Evolutionary conservation across 2,329 filamentous ascomycete species (phyloP), one percentile per base, ranked within the genome.

Genomic region (Stromatinia cepivora): DNA sequence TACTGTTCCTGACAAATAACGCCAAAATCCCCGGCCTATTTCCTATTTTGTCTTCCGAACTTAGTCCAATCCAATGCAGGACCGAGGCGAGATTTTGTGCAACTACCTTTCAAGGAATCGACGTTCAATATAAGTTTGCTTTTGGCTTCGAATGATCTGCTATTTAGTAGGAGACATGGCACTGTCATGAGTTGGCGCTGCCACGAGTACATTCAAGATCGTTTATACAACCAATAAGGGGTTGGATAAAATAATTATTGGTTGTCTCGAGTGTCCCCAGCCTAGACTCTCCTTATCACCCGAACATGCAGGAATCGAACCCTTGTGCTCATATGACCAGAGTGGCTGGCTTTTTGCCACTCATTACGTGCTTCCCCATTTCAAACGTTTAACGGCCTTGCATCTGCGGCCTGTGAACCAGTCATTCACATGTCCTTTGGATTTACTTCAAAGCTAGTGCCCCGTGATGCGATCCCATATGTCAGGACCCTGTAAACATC

Each of bases 321-420:
- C 58, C 46, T 36, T n/a, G 39, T 45, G 39, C 36, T 36, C 48
- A 54, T 45, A 46, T 54, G 22, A 63, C 57, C 39, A 20, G 48
- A 63, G 28, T 53, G 45, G 50, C 39, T 53, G 45, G 50, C 39
- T 45, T 54, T 57, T 63, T 36, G 57, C 66, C 48, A 54, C 66
- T 36, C 39, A 54, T 25, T n/a, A 39, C 42, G 17, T 67, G 53
- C 54, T 48, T 63, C 57, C 31, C 25, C 28, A 45, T 46, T n/a
- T n/a, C 34, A 22, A 34, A 34, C 10, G 42, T 15, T 15, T 20
- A 53, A 68, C 46, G 57, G 45, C 48, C 22, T 56, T 50, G 11
- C 57, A 4, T 36, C 28, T 61, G 48, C 20, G 10, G 39, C 66
- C 57, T 53, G 28, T 34, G 36, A 52, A 28, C 48, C 50, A 53